Evolutionary conservation across 2,329 filamentous ascomycete species (phyloP), one percentile per base, ranked within the genome.

Genomic region (Amylocarpus encephaloides): DNA sequence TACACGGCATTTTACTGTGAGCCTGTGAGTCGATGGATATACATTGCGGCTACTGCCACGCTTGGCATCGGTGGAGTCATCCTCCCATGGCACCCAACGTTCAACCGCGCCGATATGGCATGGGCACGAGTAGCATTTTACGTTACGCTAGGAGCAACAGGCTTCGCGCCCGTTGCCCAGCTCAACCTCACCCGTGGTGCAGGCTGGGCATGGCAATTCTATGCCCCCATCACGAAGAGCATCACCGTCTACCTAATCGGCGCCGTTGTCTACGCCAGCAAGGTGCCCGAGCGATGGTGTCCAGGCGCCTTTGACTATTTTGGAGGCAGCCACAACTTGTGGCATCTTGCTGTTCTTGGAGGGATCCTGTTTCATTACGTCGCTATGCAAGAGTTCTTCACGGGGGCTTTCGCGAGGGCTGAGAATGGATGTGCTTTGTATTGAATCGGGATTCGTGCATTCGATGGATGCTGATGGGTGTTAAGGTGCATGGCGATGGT

Each of bases 1-100:
- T 98, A 97, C 72, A 96, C 93, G 0, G 93, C 92, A 19, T 98
- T 98, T 70, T 98, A 98, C 73, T 96, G 93, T 72, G 93, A 98
- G 64, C 91, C 93, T 2, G 63, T 86, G 42, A 91, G 86, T 59
- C 85, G 91, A 49, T 93, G 86, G 79, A 75, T 80, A 11, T 98
- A 97, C 70, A 93, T 98, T 74, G 69, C 78, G 38, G 74, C 87
- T 44, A 97, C 93, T 2, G 85, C 87, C 50, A 67, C 84, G 12
- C 80, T 98, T 22, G 93, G 93, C 43, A 71, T 94, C 50, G 87
- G 84, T 35, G 93, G 93, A 50, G 88, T 94, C 56, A 87, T 96
- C 56, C 77, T 98, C 34, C 92, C 93, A 1, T 98, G 93, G 93
- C 88, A 95, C 68, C 93, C 93, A 29, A 85, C 80, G 16, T 98